These are phyloP conservation scores for Dionaea muscipula DNA, from an alignment of 179 eudicot species.

Conservation along the genomic window DNA sequence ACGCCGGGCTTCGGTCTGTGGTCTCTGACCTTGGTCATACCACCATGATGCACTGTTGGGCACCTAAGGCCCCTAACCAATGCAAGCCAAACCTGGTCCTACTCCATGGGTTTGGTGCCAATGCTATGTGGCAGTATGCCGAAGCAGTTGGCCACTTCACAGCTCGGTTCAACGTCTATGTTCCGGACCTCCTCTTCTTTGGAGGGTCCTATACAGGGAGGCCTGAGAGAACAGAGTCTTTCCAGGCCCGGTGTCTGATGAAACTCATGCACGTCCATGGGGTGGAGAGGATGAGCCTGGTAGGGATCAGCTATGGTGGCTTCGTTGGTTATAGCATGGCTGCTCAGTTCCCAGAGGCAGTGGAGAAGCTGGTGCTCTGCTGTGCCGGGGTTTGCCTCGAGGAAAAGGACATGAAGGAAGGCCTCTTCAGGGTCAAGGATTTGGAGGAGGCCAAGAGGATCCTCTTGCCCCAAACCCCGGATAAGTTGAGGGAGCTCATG, in stretches of 20 bases:
- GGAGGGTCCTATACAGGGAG: constrained; percentile 52
- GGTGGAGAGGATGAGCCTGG: constrained; percentile 39
- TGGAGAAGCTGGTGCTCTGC: constrained; percentile 66
- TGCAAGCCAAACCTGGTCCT: constrained; percentile 49
- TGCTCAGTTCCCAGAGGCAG: constrained; percentile 49
- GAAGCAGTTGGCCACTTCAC: constrained; percentile 46
- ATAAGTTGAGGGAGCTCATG: constrained; percentile 63
- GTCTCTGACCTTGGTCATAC: constrained; percentile 38
- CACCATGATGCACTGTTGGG: constrained; percentile 73
- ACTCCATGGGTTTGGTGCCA: constrained; percentile 88
- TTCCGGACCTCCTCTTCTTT: constrained; percentile 86
- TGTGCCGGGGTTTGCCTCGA: constrained; percentile 80
- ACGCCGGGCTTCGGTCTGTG: constrained; percentile 50
- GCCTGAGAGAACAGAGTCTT: constrained; percentile 51
- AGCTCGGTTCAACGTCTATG: constrained; percentile 61
- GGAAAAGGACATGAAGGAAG: constrained; percentile 58
- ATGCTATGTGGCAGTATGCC: constrained; percentile 87
- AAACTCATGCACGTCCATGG: constrained; percentile 49
- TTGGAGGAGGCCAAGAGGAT: constrained; percentile 61
- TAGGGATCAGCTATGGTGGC: constrained; percentile 91
- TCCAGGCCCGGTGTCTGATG: constrained; percentile 73
- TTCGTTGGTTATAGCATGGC: constrained; percentile 85
- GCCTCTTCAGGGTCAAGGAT: constrained; percentile 55
- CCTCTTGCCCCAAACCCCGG: constrained; percentile 68
- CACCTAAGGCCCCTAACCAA: constrained; percentile 35